Evolutionary conservation across 768 basidiomycete genomes (phyloP).

Genomic region (Termitomyces sp.): DNA sequence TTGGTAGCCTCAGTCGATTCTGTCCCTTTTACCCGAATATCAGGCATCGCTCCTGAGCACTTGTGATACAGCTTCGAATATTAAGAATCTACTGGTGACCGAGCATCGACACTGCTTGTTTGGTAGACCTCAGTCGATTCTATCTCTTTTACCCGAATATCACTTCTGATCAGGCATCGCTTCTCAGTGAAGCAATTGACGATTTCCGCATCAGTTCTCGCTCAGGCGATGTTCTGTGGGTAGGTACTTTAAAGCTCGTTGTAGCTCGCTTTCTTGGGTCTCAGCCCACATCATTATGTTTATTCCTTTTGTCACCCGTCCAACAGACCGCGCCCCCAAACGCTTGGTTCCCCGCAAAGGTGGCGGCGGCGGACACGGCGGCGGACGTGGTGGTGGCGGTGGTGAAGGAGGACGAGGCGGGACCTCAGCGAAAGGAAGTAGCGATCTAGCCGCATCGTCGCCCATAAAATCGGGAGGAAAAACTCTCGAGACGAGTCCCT

Average conservation of each 20-base stretch:
- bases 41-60: too few relatives aligned
- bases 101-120: too few relatives aligned
- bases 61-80: background rate
- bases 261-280: background rate
- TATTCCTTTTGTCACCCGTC: background rate
- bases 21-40: too few relatives aligned
- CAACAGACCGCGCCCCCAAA: background rate
- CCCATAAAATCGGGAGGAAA: background rate
- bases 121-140: too few relatives aligned
- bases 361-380: background rate
- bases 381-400: background rate
- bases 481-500: background rate
- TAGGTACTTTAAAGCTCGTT: background rate
- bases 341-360: background rate
- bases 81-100: too few relatives aligned
- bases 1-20: too few relatives aligned
- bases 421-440: background rate
- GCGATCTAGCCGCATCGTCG: background rate
- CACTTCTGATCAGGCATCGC: background rate
- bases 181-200: background rate
- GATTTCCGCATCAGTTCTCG: background rate
- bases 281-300: background rate
- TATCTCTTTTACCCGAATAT: background rate
- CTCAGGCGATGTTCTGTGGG: background rate
- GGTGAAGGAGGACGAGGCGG: background rate